Base-by-base conservation (phyloP, 2,329 filamentous ascomycete genomes). In the Penicillium polonicum region DNA sequence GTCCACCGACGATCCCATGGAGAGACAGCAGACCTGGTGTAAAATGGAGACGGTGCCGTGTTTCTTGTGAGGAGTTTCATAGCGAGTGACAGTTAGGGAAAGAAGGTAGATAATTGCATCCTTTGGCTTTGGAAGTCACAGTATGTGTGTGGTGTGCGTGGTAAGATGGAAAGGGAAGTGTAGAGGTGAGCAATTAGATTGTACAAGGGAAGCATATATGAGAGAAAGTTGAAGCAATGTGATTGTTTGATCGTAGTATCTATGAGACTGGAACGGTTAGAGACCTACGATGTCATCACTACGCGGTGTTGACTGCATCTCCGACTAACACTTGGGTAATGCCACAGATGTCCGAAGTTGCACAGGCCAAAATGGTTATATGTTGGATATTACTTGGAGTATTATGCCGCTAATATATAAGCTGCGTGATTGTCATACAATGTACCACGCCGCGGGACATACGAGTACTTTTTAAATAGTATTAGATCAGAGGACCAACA, bases 241-340 rank as follows among this genome's bases (percentile, higher is more conserved):
- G 21, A 23, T 2, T 17, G 29, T 23, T 48, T 48, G 8, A 35
- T n/a, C 0, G n/a, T 46, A 46, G 23, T n/a, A 46, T 33, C 27
- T 46, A 46, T 27, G 12, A 31, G 42, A 23, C 41, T 23, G 7
- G 23, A 17, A 4, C 2, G 27, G 15, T 45, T 15, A 43, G 17
- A 19, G 53, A 17, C 15, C 23, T 48, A 57, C 53, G 55, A 65
- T 64, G 61, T 65, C 63, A 64, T 64, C 52, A 60, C 53, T 59
- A 64, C 58, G 61, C 57, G 52, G 49, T 45, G 41, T 48, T 61
- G 61, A 63, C 60, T 61, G 5, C 57, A 53, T 62, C 41, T 49
- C 38, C 53, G 13, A 50, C 27, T 39, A 21, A 42, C 2, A 33
- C 5, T n/a, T 33, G 38, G 15, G 52, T 49, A 49, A 33, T 49